These are phyloP conservation scores for Phyllosticta citrichinensis DNA, from an alignment of 2,329 filamentous ascomycete species.

Conservation along the genomic window DNA sequence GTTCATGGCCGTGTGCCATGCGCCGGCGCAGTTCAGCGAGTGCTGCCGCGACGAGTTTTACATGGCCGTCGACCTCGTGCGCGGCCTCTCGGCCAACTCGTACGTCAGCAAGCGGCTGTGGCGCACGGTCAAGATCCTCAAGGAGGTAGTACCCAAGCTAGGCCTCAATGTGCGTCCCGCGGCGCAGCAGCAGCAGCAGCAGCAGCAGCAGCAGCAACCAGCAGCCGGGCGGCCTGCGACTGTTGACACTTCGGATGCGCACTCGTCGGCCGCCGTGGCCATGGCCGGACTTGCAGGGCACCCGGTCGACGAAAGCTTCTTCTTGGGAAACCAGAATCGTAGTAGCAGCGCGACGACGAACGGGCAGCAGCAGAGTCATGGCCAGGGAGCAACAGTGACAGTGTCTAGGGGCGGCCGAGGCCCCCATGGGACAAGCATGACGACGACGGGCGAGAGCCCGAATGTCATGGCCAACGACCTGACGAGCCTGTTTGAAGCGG, in stretches of 20 bases:
- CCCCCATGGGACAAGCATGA: constrained; percentile 18
- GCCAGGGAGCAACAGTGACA: background rate
- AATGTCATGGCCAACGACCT: constrained; percentile 54
- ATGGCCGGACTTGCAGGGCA: constrained; percentile 58
- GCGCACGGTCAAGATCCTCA: constrained; percentile 60
- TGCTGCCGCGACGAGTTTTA: constrained; percentile 68
- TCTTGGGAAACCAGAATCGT: constrained; percentile 31
- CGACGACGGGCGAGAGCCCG: constrained; percentile 39
- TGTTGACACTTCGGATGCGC: constrained; percentile 41
- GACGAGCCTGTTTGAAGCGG: constrained; percentile 53
- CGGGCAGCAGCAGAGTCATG: background rate
- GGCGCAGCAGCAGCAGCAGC: background rate
- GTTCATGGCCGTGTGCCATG: constrained; percentile 67
- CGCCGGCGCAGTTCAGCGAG: constrained; percentile 59
- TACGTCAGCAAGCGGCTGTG: constrained; percentile 65
- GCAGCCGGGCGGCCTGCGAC: constrained; percentile 1
- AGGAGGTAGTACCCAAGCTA: constrained; percentile 60
- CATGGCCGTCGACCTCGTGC: constrained; percentile 64
- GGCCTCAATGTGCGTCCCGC: constrained; percentile 43
- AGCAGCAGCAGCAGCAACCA: background rate
- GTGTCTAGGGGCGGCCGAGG: constrained; percentile 17
- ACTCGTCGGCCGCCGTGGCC: constrained; percentile 52
- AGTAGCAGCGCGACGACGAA: background rate
- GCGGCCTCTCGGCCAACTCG: constrained; percentile 60
- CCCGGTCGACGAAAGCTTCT: constrained; percentile 46